Percentiles rank a stretch among this genome's conserved stretches.
Evolutionary conservation across 192 early-diverging fungal species (phyloP).

Genomic region (Phlyctochytrium planicorne): DNA sequence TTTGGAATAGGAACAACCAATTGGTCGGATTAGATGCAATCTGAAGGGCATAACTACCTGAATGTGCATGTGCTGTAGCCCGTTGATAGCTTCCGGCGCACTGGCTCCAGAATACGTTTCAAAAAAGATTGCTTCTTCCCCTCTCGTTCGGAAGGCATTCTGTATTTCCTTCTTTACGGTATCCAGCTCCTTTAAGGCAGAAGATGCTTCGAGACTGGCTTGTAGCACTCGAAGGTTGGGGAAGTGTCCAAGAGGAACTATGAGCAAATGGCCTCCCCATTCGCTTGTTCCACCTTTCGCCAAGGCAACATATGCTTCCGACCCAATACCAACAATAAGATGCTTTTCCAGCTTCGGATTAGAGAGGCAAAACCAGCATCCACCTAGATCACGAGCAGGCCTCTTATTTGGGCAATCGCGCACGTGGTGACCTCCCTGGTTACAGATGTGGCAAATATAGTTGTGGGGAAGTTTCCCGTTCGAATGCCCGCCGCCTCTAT

Average conservation of each 20-base stretch:
- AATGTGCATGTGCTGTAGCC: constrained; percentile 60
- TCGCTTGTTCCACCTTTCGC: constrained; percentile 83
- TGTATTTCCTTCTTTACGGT: constrained; percentile 14
- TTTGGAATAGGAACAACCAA: constrained; percentile 60
- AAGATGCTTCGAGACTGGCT: constrained; percentile 25
- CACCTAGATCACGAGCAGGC: constrained; percentile 9
- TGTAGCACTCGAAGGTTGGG: constrained; percentile 20
- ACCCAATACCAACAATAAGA: constrained; percentile 80
- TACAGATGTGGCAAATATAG: constrained; percentile 53
- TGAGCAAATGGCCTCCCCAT: constrained; percentile 81
- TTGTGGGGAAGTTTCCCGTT: constrained; percentile 41
- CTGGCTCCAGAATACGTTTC: constrained; percentile 64
- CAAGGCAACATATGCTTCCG: constrained; percentile 78
- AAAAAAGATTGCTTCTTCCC: constrained; percentile 68
- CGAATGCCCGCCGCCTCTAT: too few species aligned
- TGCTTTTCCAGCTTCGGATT: constrained; percentile 90
- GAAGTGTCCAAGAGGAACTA: constrained; percentile 66
- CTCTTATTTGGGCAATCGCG: constrained; percentile 43
- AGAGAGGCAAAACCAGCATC: constrained; percentile 96
- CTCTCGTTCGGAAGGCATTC: constrained; percentile 21
- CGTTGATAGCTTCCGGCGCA: constrained; percentile 2
- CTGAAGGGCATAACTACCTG: constrained; percentile 45
- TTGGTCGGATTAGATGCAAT: constrained; percentile 7
- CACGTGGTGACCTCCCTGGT: constrained; percentile 51
- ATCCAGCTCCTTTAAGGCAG: constrained; percentile 33